Base-by-base conservation (phyloP, 768 basidiomycete genomes). In the Xerocomellus chrysenteron region DNA sequence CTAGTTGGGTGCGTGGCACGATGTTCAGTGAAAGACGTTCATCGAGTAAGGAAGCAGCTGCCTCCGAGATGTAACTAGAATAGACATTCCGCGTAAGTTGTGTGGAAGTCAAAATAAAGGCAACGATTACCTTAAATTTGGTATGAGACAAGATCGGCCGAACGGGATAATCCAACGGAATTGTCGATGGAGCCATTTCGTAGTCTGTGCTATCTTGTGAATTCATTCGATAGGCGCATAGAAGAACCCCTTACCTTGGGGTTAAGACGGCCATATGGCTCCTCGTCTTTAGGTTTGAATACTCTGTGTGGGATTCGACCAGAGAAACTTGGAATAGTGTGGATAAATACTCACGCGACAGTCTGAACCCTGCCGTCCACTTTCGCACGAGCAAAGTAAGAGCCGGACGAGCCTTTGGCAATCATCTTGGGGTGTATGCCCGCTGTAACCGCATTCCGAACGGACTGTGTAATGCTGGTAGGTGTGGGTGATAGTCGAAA, bases 351-450 rank as follows among this genome's bases (percentile, higher is more conserved):
- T 71, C 66, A 91, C 90, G 87, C 90, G 43, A 93, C 86, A 14
- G 88, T 92, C 59, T 89, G 87, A 8, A 92, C 80, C 44, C 80
- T 77, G 21, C 87, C 88, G 14, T 90, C 88, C n/a, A 78, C 74
- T 72, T 88, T 92, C 1, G 86, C 83, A 55, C 90, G 83, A n/a
- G 90, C 92, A 72, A 95, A 95, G 73, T 96, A 96, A 45, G 90
- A 92, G 0, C 94, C 94, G 6, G 88, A 91, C 2, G 90, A 92
- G 12, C 94, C 94, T 65, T 93, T 94, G 5, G 82, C 73, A 48
- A 95, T 95, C 84, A 95, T 90, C 70, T 93, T 92, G 11, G 93
- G 93, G 64, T 95, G 92, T 42, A 92, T 80, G 13, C 91, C 92
- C 24, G 86, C 87, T 7, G 75, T 56, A 60, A 95, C 89, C 14